A percentile compares a stretch with the other conserved stretches of the same genome.
Conservation (phyloP, 805 yeast species). For the Suhomyces sp. region DNA sequence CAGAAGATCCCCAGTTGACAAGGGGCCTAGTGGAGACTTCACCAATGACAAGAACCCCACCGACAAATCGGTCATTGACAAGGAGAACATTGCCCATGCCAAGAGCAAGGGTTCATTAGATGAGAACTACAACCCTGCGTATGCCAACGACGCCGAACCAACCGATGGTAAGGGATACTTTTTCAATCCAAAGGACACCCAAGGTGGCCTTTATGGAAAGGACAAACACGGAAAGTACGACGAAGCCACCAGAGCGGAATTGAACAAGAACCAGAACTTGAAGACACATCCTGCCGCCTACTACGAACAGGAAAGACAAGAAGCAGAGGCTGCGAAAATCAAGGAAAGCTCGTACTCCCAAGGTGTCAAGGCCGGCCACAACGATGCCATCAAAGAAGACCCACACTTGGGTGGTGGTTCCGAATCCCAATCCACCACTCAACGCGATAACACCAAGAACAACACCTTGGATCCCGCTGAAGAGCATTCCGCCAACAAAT, state of each 20-base stretch:
- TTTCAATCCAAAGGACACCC: constrained; percentile 38
- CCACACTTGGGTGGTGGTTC: neutral
- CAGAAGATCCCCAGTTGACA: constrained; percentile 28
- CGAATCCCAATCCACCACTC: neutral
- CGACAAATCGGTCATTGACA: constrained; percentile 20
- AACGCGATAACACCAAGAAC: neutral
- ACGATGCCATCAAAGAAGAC: constrained; percentile 14
- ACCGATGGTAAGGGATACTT: constrained; percentile 31
- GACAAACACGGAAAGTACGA: constrained; percentile 10
- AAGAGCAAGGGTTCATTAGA: constrained; percentile 10
- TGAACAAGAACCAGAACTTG: constrained; percentile 16
- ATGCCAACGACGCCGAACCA: constrained; percentile 29
- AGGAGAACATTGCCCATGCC: neutral
- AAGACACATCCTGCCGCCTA: constrained; percentile 24
- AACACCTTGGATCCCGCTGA: constrained; percentile 20
- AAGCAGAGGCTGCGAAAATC: constrained; percentile 9
- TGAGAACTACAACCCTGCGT: constrained; percentile 25
- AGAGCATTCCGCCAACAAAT: constrained; percentile 31
- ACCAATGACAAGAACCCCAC: constrained; percentile 33
- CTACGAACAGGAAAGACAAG: constrained; percentile 13
- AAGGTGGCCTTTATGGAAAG: constrained; percentile 30
- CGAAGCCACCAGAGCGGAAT: constrained; percentile 27
- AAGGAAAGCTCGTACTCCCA: constrained; percentile 10
- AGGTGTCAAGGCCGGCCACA: constrained; percentile 15
- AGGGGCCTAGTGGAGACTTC: constrained; percentile 32